Evolutionary conservation across 305 asterid species (phyloP), one percentile per base, ranked within the genome.

Genomic region (Caryopteris hybrid): DNA sequence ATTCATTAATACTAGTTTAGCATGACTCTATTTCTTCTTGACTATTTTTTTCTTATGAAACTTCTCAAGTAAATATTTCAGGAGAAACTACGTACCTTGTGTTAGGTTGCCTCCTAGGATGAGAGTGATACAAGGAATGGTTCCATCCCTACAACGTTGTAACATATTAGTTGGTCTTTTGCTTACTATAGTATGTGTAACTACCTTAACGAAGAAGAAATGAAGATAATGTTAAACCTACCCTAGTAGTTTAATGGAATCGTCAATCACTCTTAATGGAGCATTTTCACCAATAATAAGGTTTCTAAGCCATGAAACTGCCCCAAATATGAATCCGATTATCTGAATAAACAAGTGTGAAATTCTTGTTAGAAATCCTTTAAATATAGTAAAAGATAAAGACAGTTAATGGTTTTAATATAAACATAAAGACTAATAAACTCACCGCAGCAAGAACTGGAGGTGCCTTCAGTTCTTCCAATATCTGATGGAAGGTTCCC

Each of bases 31-130:
- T n/a, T n/a, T n/a, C n/a, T n/a, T n/a, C n/a, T n/a, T n/a, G n/a
- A n/a, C n/a, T n/a, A n/a, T n/a, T n/a, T n/a, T n/a, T n/a, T n/a
- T n/a, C n/a, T 1, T 31, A 39, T 18, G 45, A n/a, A 16, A 2
- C 33, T 27, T 6, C 51, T 34, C 13, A 25, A 9, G n/a, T 29
- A 39, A 17, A 18, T 36, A 2, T 17, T 29, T 16, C 13, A 7
- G 8, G 17, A 52, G 18, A 14, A n/a, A n/a, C n/a, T n/a, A 42
- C 14, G 18, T 79, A 91, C 97, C 97, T 84, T 91, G 85, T 45
- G 77, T 84, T 39, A 91, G 84, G 80, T 91, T 91, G 73, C 96
- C 98, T 16, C 98, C 98, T 4, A 91, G 84, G 74, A 89, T 89
- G 33, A 91, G 88, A 38, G 87, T 91, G 75, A 91, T 83, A 80